Evolutionary conservation across 768 basidiomycete species (phyloP).

Genomic region (Lyophyllum semitale): DNA sequence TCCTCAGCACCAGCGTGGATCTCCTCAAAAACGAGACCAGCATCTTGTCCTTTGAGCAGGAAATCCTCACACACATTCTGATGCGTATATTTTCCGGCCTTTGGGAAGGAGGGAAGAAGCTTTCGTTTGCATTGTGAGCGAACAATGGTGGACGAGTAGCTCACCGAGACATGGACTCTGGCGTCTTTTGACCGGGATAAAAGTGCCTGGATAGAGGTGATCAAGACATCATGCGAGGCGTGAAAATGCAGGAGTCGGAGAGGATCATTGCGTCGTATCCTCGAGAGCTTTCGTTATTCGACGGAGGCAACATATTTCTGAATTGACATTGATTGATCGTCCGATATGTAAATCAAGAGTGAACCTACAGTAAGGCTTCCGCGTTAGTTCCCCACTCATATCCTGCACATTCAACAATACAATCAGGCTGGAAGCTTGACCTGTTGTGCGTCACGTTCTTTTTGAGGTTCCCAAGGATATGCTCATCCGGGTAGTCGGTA

Average conservation of each 20-base stretch:
- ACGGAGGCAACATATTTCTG: conserved; percentile 21
- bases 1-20: conserved; percentile 28
- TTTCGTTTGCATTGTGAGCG: background rate
- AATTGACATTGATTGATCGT: background rate
- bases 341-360: background rate
- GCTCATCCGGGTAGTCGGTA: conserved; percentile 71
- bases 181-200: conserved; percentile 43
- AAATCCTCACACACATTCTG: conserved; percentile 55
- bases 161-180: conserved; percentile 56
- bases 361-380: conserved; percentile 47
- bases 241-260: conserved; percentile 76
- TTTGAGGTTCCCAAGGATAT: conserved; percentile 57
- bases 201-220: conserved; percentile 51
- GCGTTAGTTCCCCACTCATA: conserved; percentile 69
- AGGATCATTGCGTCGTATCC: conserved; percentile 65
- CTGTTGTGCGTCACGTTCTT: conserved; percentile 56
- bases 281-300: background rate
- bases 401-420: conserved; percentile 45
- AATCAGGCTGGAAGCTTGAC: conserved; percentile 33
- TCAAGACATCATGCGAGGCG: conserved; percentile 55
- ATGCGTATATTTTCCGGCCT: conserved; percentile 65
- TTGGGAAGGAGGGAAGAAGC: background rate
- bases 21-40: conserved; percentile 54
- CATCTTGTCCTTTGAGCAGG: conserved; percentile 35
- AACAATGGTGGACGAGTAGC: conserved; percentile 8